These are phyloP conservation scores for Penicillium pancosmium DNA, from an alignment of 495 filamentous ascomycete species.

Conservation along the genomic window DNA sequence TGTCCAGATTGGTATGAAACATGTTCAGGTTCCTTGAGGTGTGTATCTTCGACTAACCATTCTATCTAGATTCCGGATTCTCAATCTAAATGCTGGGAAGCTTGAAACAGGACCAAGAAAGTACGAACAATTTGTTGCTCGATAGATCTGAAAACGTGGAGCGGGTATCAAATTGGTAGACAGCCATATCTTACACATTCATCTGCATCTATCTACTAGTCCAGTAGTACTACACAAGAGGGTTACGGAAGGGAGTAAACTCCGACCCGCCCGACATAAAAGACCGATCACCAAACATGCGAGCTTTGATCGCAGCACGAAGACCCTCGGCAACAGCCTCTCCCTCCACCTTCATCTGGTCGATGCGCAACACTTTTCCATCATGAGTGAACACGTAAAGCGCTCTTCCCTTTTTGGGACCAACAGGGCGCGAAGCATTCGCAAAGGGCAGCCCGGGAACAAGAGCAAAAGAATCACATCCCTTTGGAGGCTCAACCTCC, in stretches of 20 bases:
- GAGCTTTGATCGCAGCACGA: slow-evolving; percentile 45
- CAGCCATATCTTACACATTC: slow-evolving; percentile 16
- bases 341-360: slow-evolving; percentile 49
- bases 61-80: slow-evolving; percentile 41
- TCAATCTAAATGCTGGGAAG: slow-evolving; percentile 14
- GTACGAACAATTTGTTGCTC: neutral
- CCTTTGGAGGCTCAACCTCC: slow-evolving; percentile 35
- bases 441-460: slow-evolving; percentile 47
- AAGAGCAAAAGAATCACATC: slow-evolving; percentile 29
- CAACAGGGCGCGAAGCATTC: slow-evolving; percentile 31
- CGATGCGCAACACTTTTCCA: slow-evolving; percentile 39
- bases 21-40: too few relatives aligned
- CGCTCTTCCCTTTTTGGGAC: slow-evolving; percentile 30
- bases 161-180: slow-evolving; percentile 26
- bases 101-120: too few relatives aligned
- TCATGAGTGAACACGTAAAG: slow-evolving; percentile 46
- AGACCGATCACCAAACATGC: slow-evolving; percentile 41
- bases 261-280: slow-evolving; percentile 29
- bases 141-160: neutral
- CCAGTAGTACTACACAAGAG: slow-evolving; percentile 28
- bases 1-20: slow-evolving; percentile 52
- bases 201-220: slow-evolving; percentile 1
- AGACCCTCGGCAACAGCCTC: slow-evolving; percentile 39
- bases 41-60: slow-evolving; percentile 6
- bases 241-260: slow-evolving; percentile 44